These are phyloP conservation scores for Colletotrichum sp. DNA, from an alignment of 2,329 filamentous ascomycete species.

Conservation along the genomic window DNA sequence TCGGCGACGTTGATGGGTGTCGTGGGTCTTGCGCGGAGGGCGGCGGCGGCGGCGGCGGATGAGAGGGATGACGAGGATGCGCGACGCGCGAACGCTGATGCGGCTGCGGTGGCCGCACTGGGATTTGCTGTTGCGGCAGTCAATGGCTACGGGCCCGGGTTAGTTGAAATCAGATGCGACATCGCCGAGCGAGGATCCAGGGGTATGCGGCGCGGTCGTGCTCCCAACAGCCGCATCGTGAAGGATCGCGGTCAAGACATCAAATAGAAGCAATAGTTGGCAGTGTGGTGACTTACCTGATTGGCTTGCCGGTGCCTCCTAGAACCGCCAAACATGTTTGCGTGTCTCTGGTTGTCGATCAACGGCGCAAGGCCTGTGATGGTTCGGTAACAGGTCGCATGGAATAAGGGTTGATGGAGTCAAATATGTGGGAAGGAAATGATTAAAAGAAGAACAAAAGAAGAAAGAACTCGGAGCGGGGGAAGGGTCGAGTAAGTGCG, in stretches of 20 bases:
- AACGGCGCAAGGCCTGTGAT: conserved; percentile 26
- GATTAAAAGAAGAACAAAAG: not conserved
- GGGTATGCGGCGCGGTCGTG: not conserved
- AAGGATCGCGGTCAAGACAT: not conserved
- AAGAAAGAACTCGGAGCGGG: not conserved
- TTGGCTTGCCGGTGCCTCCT: conserved; percentile 53
- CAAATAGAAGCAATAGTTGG: not conserved
- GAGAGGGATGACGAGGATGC: conserved; percentile 74
- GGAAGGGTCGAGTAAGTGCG: not conserved
- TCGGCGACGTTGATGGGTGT: conserved; percentile 81
- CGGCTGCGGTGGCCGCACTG: conserved; percentile 80
- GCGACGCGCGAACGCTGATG: conserved; percentile 78
- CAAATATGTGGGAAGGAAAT: not conserved
- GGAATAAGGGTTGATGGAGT: not conserved
- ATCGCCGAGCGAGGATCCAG: conserved; percentile 21
- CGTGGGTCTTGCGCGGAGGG: conserved; percentile 78
- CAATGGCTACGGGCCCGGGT: conserved; percentile 55
- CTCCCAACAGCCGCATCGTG: not conserved
- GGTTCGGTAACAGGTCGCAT: conserved; percentile 26
- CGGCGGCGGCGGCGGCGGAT: conserved; percentile 84
- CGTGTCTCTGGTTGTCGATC: conserved; percentile 13
- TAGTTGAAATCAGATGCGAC: conserved; percentile 16
- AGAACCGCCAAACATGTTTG: conserved; percentile 57
- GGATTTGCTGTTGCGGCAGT: conserved; percentile 70
- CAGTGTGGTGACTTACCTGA: conserved; percentile 41